These are phyloP conservation scores for Teratosphaeriaceae sp. DNA, from an alignment of 2,329 filamentous ascomycete species.

Conservation along the genomic window DNA sequence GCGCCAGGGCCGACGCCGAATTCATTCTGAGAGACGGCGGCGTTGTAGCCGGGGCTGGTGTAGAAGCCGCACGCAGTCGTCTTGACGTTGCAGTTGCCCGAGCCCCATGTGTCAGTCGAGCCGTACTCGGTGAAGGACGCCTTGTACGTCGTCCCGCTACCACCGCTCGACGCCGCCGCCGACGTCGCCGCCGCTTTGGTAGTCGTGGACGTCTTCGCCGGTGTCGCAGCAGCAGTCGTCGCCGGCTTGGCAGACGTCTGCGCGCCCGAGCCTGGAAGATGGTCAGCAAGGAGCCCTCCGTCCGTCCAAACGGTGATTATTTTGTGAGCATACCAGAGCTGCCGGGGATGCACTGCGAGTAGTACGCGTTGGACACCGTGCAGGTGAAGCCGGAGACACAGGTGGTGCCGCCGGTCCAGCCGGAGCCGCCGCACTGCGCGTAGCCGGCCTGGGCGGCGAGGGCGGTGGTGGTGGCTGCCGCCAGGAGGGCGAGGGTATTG, in stretches of 20 bases:
- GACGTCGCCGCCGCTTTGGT: constrained; percentile 6
- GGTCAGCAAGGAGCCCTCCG: not conserved
- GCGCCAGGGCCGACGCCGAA: constrained; percentile 33
- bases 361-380: constrained; percentile 13
- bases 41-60: constrained; percentile 28
- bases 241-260: constrained; percentile 1
- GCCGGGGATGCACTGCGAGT: constrained; percentile 19
- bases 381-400: constrained; percentile 19
- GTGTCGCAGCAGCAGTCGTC: constrained; percentile 5
- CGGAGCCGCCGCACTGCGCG: constrained; percentile 18
- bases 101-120: constrained; percentile 26
- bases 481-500: constrained; percentile 9
- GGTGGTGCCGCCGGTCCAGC: constrained; percentile 16
- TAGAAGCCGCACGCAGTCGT: constrained; percentile 33
- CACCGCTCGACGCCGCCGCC: not conserved
- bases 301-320: too few relatives aligned
- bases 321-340: not conserved
- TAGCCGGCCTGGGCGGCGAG: constrained; percentile 12
- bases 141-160: constrained; percentile 11
- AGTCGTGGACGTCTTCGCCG: constrained; percentile 5
- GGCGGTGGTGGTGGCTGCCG: constrained; percentile 8
- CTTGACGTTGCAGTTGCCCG: constrained; percentile 30
- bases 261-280: not conserved
- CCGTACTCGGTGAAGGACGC: constrained; percentile 33
- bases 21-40: constrained; percentile 33